phyloP scores from a whole-genome alignment of 257 asterid species.

The Striga asiatica region DNA sequence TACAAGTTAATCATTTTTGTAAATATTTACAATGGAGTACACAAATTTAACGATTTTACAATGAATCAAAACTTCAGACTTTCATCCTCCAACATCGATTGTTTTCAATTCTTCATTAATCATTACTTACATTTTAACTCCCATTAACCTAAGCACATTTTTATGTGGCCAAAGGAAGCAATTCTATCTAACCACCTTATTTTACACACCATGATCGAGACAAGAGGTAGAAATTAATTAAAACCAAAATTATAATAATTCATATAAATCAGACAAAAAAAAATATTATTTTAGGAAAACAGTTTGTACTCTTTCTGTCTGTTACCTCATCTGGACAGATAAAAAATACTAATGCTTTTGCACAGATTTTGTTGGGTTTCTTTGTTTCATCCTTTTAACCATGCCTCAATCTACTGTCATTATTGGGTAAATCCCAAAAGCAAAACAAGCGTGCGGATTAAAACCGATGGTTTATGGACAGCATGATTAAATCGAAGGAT shows the following conservation, averaged over 20 bases:
- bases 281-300: constrained; percentile 13
- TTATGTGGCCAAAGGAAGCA: too few species aligned
- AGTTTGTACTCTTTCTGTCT: constrained; percentile 18
- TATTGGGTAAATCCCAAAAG: constrained; percentile 40
- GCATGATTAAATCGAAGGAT: not conserved
- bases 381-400: constrained; percentile 22
- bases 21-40: too few species aligned
- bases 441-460: constrained; percentile 37
- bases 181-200: too few species aligned
- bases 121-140: too few species aligned
- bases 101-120: too few species aligned
- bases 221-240: not conserved
- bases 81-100: too few species aligned
- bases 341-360: constrained; percentile 9
- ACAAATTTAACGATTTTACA: too few species aligned
- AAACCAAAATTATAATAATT: not conserved
- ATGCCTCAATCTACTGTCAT: constrained; percentile 34
- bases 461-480: constrained; percentile 21
- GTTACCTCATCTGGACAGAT: constrained; percentile 15
- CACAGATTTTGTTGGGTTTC: constrained; percentile 13
- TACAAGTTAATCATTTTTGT: too few species aligned
- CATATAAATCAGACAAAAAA: constrained; percentile 18
- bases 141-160: too few species aligned
- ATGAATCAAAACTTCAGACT: too few species aligned
- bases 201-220: not conserved